Conservation (phyloP, 805 yeast species). For the Saturnispora bothae region DNA sequence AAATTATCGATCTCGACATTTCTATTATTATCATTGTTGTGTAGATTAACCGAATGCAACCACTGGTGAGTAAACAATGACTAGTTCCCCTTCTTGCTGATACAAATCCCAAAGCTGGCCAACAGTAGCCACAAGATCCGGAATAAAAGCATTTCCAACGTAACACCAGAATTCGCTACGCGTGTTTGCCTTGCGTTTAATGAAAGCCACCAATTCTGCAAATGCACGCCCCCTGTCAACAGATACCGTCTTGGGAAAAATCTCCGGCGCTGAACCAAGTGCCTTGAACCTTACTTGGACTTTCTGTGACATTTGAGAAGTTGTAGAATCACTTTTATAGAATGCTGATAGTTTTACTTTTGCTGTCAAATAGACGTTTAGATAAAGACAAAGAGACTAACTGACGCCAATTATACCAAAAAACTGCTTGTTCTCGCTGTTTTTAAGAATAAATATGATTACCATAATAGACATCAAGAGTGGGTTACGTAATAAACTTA, state of each 20-base stretch:
- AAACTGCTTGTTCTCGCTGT: no score
- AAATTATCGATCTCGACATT: not conserved
- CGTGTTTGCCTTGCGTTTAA: constrained; percentile 34
- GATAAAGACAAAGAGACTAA: no score
- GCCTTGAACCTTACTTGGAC: constrained; percentile 47
- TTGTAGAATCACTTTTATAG: no score
- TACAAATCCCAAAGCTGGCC: constrained; percentile 23
- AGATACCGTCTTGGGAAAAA: constrained; percentile 30
- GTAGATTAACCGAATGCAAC: constrained; percentile 34
- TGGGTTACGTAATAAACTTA: no score
- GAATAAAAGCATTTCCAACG: constrained; percentile 36
- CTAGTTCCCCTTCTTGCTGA: constrained; percentile 28
- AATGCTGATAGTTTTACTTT: no score
- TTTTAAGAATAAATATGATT: no score
- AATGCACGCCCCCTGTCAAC: constrained; percentile 37
- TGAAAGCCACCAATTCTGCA: constrained; percentile 34
- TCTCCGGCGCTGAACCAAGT: constrained; percentile 43
- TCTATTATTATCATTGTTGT: not conserved
- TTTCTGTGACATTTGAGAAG: no score
- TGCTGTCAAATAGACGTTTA: no score
- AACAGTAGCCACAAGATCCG: constrained; percentile 32
- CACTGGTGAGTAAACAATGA: constrained; percentile 34
- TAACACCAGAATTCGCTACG: constrained; percentile 28
- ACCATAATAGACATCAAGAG: no score
- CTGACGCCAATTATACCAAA: no score